These are phyloP conservation scores for Thecaphora thlaspeos DNA, from an alignment of 1,284 basidiomycete species.

Conservation along the genomic window DNA sequence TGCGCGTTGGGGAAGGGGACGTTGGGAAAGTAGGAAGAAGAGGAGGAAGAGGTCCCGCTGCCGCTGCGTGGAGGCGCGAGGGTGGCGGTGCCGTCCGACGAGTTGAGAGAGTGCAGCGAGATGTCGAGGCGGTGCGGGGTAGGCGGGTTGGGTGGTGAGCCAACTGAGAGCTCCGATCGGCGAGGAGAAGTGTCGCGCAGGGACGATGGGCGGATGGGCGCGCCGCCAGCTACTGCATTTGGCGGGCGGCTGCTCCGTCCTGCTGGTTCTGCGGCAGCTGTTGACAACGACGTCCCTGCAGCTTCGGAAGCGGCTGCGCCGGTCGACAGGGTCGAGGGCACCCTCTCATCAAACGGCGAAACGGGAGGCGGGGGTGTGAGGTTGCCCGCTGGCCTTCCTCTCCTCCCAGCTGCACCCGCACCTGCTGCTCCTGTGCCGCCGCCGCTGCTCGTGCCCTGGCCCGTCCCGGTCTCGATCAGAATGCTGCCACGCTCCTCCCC, in stretches of 20 bases:
- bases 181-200: constrained; percentile 9
- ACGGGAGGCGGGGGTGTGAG: constrained; percentile 32
- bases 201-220: constrained; percentile 22
- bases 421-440: constrained; percentile 2
- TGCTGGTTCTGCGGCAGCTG: too few species aligned
- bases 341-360: constrained; percentile 32
- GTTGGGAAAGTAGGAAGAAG: neutral
- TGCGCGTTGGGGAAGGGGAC: neutral
- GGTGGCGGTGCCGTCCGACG: neutral
- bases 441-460: constrained; percentile 28
- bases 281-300: too few species aligned
- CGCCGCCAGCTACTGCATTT: too few species aligned
- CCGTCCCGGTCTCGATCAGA: constrained; percentile 54
- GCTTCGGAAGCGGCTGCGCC: too few species aligned
- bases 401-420: neutral
- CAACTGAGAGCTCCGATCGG: constrained; percentile 23
- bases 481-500: constrained; percentile 56
- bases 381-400: neutral
- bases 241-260: too few species aligned
- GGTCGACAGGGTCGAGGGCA: constrained; percentile 2
- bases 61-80: too few species aligned
- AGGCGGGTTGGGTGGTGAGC: constrained; percentile 62
- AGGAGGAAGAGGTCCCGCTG: neutral
- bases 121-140: constrained; percentile 64
- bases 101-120: constrained; percentile 58